Conservation (phyloP, 257 asterid species). For the Solanum boliviense region DNA sequence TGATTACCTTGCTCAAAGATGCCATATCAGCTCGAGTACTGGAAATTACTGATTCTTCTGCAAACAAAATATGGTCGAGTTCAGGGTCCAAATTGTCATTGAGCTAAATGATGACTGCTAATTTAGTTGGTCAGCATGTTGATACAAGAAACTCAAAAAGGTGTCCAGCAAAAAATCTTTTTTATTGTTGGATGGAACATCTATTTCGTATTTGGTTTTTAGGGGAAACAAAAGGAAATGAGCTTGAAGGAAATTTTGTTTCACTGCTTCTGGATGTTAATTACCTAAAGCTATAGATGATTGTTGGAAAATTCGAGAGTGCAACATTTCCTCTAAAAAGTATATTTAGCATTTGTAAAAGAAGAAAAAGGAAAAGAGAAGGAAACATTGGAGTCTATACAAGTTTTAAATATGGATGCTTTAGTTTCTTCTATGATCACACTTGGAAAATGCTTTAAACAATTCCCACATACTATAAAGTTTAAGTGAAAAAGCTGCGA, state of each 20-base stretch:
- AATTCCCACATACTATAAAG: neutral
- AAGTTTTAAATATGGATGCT: neutral
- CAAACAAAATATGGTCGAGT: constrained; percentile 13
- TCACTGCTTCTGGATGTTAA: neutral
- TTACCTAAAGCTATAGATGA: neutral
- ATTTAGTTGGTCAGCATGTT: neutral
- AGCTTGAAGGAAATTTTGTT: neutral
- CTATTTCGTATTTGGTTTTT: neutral
- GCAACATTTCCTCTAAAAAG: neutral
- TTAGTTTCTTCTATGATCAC: neutral
- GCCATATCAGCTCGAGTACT: constrained; percentile 14
- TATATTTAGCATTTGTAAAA: neutral
- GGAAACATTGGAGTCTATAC: neutral
- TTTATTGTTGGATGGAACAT: neutral
- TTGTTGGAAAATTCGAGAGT: neutral
- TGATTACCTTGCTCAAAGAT: constrained; percentile 41
- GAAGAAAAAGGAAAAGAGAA: neutral
- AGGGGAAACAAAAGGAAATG: neutral
- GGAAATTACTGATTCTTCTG: constrained; percentile 31
- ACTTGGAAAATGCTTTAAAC: neutral
- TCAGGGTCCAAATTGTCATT: neutral
- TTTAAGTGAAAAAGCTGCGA: neutral
- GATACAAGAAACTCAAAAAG: neutral
- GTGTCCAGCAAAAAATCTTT: neutral
- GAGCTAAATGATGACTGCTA: neutral